Evolutionary conservation across 495 filamentous ascomycete genomes (phyloP), one percentile per base, ranked within the genome.

Genomic region (Neurospora africana): DNA sequence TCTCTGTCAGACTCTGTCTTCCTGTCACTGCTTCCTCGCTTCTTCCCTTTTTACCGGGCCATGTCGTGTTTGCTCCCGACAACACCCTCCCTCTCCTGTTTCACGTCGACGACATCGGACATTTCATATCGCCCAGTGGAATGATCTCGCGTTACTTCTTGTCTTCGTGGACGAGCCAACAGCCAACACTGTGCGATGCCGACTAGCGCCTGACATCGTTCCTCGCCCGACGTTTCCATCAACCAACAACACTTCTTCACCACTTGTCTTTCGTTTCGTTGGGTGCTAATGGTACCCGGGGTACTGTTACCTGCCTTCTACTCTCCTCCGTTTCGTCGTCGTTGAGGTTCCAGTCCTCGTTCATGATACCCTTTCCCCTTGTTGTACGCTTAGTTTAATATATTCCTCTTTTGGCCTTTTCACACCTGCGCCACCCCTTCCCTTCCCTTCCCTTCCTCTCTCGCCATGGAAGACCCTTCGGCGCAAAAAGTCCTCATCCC

Each of bases 381-480:
- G 53, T 35, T 65, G 53, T 65, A 65, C 53, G 9, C 53, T 65
- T 65, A 65, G 53, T 65, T 65, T 65, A 65, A 65, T 65, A 65
- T 9, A 61, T 61, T 61, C 53, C 11, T 61, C 53, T 30, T 61
- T 61, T 61, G 21, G 44, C 4, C n/a, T 13, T 23, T 6, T 23
- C 21, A 11, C 21, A 5, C 44, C 1, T 13, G 44, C 13, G 44
- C n/a, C 44, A 23, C 53, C 23, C 53, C 27, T 61, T 27, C 27
- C 23, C 15, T 33, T 17, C 41, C 8, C 19, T 9, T 3, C 17
- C 19, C 47, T 61, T n/a, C n/a, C 38, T 1, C 43, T 53, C 43
- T 68, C 43, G 69, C 61, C 65, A 75, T 61, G 70, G 76, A 78
- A 77, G 71, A 71, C 58, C 69, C 75, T 39, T 67, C 72, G 36